A percentile compares a stretch with the other conserved stretches of the same genome.
phyloP scores from a whole-genome alignment of 257 asterid genomes.

The Solanum ahanhuiri region DNA sequence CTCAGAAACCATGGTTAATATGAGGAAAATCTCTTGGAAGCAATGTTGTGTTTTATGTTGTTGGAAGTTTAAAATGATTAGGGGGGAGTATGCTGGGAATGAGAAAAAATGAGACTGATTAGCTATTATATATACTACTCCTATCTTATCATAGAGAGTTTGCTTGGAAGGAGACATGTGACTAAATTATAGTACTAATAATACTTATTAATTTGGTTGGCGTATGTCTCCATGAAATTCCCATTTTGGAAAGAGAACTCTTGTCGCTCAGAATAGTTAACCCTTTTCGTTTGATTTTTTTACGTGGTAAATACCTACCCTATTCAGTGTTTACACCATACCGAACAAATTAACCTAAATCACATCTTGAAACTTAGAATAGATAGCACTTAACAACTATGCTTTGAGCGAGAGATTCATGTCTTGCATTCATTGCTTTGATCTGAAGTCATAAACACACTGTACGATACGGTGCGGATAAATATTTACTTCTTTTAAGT shows the following conservation, averaged over 20 bases:
- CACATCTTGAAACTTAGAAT: neutral
- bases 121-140: neutral
- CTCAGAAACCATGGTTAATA: slow-evolving; percentile 26
- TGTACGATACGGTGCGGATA: neutral
- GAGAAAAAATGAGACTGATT: neutral
- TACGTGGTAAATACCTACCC: neutral
- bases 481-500: neutral
- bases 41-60: neutral
- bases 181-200: neutral
- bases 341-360: neutral
- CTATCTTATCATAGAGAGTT: neutral
- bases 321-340: neutral
- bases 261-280: neutral
- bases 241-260: neutral
- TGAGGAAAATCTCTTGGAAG: neutral
- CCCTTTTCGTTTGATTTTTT: neutral
- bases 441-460: neutral
- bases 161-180: neutral
- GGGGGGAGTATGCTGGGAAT: neutral
- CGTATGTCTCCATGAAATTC: neutral
- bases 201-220: neutral
- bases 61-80: neutral
- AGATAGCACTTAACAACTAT: neutral
- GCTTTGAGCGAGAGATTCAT: neutral
- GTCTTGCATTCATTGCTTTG: neutral